Evolutionary conservation across 306 rosid species (phyloP).

Genomic region (Lagenaria siceraria): DNA sequence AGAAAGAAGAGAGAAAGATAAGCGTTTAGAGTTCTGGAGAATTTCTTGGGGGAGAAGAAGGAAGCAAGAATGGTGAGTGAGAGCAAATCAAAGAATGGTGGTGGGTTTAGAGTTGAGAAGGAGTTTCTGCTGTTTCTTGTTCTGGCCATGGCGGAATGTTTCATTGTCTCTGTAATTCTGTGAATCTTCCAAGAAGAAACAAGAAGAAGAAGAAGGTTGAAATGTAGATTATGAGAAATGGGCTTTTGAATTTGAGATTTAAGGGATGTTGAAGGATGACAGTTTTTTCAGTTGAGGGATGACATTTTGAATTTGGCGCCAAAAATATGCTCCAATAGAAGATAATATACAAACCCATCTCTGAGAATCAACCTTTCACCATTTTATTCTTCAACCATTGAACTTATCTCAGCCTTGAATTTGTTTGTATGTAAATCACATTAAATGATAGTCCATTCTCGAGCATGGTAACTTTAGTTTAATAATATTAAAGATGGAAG

Average conservation of each 20-base stretch:
- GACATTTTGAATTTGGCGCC: neutral
- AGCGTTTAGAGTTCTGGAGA: slow-evolving; percentile 7
- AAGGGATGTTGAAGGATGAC: neutral
- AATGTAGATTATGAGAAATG: neutral
- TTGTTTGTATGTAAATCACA: neutral
- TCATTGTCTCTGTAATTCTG: neutral
- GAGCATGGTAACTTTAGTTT: neutral
- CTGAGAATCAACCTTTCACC: no score
- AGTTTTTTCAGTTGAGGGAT: neutral
- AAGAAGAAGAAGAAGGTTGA: neutral
- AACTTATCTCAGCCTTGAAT: neutral
- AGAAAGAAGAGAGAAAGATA: slow-evolving; percentile 19
- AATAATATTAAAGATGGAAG: no score
- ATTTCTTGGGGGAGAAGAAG: slow-evolving; percentile 18
- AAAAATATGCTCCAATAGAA: neutral
- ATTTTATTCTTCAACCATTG: neutral
- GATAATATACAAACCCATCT: neutral
- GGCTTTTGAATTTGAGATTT: neutral
- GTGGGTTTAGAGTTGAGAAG: slow-evolving; percentile 18
- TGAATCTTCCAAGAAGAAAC: neutral
- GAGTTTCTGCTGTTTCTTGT: slow-evolving; percentile 20
- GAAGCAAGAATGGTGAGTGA: slow-evolving; percentile 18
- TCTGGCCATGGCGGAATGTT: slow-evolving; percentile 22
- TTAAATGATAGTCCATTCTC: neutral
- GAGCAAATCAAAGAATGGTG: slow-evolving; percentile 22